A percentile compares a stretch with the other conserved stretches of the same genome.
These are phyloP conservation scores for Micractinium sp. DNA, from an alignment of 139 green algal genomes.

Conservation along the genomic window DNA sequence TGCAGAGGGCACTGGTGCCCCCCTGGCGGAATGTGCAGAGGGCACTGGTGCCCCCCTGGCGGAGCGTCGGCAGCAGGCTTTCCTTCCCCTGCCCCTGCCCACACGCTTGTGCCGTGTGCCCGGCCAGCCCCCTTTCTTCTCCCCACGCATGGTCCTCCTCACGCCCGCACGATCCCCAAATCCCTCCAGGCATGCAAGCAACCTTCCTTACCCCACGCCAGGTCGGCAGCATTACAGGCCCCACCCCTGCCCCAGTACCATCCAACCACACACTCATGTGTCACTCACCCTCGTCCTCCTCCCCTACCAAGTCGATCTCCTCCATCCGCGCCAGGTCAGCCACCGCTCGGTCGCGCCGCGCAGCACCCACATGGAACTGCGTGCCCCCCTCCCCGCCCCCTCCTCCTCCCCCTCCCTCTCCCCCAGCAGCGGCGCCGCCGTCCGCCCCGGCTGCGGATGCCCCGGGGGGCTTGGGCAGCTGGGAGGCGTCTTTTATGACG, in stretches of 20 bases:
- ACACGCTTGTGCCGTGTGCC: no score
- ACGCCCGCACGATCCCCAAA: no score
- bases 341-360: slow-evolving; percentile 31
- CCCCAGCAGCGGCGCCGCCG: slow-evolving; percentile 7
- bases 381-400: background rate
- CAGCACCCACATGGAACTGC: slow-evolving; percentile 14
- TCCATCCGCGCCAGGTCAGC: slow-evolving; percentile 41
- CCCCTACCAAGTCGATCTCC: slow-evolving; percentile 31
- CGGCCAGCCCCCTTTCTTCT: no score
- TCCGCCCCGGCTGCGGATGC: background rate
- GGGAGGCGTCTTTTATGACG: slow-evolving; percentile 32
- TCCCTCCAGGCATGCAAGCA: no score
- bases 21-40: background rate
- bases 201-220: no score
- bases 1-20: background rate
- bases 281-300: background rate
- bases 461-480: slow-evolving; percentile 6
- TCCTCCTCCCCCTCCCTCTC: background rate
- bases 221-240: no score
- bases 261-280: background rate
- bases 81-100: no score
- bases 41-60: background rate
- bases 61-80: no score
- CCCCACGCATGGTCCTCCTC: no score
- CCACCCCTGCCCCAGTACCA: background rate